Conservation (phyloP, 2,329 filamentous ascomycete species). For the Fusarium sp. region DNA sequence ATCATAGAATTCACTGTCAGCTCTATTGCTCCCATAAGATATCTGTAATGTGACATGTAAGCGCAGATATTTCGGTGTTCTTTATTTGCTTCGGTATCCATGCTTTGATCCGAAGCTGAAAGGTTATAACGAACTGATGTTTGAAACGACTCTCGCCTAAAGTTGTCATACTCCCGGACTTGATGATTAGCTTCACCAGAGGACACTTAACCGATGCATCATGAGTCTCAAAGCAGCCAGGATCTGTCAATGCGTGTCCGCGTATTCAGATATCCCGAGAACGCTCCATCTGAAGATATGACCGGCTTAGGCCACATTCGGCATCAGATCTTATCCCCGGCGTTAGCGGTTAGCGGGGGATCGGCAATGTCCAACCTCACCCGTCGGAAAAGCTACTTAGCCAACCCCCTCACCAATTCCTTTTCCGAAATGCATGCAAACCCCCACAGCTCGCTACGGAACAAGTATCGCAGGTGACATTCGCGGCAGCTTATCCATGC, state of each 20-base stretch:
- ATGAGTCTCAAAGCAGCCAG: accelerated
- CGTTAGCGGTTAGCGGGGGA: conserved; percentile 12
- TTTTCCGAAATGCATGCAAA: conserved; percentile 9
- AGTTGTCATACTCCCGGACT: not conserved
- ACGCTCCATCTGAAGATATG: not conserved
- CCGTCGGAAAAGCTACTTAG: conserved; percentile 14
- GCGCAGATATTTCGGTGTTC: too few relatives aligned
- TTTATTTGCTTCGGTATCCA: too few relatives aligned
- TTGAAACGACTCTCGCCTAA: not conserved
- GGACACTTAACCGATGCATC: not conserved
- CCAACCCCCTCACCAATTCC: not conserved
- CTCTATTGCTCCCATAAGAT: accelerated
- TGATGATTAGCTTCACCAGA: accelerated
- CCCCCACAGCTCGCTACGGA: not conserved
- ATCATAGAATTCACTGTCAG: not conserved
- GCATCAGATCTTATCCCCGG: not conserved
- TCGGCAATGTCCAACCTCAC: not conserved
- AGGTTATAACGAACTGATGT: too few relatives aligned
- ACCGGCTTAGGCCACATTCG: not conserved
- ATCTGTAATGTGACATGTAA: too few relatives aligned
- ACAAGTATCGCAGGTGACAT: not conserved
- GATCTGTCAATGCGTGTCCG: not conserved
- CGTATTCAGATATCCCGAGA: not conserved
- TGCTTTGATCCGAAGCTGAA: too few relatives aligned
- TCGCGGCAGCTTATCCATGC: not conserved